Percentiles rank a stretch among this genome's conserved stretches.
Evolutionary conservation across 768 basidiomycete genomes (phyloP).

Genomic region (Suillus brevipes): DNA sequence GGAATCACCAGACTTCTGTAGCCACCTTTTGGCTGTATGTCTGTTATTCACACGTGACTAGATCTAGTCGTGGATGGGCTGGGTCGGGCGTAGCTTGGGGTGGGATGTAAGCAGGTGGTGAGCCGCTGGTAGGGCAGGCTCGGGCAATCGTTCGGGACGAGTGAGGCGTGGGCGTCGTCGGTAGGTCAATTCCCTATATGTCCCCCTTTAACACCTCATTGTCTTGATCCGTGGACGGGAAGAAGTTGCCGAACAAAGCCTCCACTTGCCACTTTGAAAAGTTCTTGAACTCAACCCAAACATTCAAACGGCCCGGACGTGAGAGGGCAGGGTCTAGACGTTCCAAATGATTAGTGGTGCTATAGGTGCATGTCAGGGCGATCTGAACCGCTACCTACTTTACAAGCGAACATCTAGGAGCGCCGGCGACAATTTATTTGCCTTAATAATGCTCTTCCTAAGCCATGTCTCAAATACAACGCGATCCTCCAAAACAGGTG

Average conservation of each 20-base stretch:
- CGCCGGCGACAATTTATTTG: too few species aligned
- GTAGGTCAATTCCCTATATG: conserved; percentile 47
- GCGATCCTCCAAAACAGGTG: too few species aligned
- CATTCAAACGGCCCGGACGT: conserved; percentile 89
- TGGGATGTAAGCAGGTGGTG: too few species aligned
- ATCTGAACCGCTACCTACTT: not conserved
- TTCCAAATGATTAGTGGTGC: conserved; percentile 90
- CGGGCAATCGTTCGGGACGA: conserved; percentile 32
- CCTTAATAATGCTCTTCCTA: too few species aligned
- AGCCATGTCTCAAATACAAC: too few species aligned
- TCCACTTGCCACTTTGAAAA: conserved; percentile 85
- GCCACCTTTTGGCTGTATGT: too few species aligned
- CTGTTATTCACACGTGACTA: too few species aligned
- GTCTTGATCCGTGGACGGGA: conserved; percentile 71
- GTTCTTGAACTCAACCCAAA: conserved; percentile 89
- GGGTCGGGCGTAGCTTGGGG: too few species aligned
- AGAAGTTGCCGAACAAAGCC: conserved; percentile 86
- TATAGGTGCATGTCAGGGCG: conserved; percentile 26
- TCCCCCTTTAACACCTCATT: conserved; percentile 39
- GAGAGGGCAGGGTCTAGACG: conserved; percentile 86
- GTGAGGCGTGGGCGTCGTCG: conserved; percentile 38
- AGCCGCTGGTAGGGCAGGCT: too few species aligned
- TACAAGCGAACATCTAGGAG: too few species aligned
- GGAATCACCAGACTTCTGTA: too few species aligned
- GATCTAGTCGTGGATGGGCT: too few species aligned